Conservation (phyloP, 192 early-diverging fungal genomes). For the Backusella mclennaniae region DNA sequence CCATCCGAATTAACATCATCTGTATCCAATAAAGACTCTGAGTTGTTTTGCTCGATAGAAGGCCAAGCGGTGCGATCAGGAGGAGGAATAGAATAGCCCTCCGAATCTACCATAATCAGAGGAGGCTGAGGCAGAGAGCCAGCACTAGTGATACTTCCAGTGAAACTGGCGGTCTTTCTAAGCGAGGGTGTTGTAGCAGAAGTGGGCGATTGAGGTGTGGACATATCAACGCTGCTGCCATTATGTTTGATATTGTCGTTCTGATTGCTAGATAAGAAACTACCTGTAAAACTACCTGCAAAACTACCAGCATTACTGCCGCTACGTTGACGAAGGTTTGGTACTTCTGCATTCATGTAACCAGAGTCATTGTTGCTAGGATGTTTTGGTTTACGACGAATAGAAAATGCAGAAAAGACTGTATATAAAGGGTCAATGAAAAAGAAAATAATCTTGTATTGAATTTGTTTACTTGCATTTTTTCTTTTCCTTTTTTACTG, state of each 20-base stretch:
- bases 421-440: neutral
- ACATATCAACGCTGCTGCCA: neutral
- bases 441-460: neutral
- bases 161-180: constrained; percentile 15
- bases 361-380: neutral
- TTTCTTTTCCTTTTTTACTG: constrained; percentile 7
- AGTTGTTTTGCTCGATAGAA: constrained; percentile 1
- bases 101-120: constrained; percentile 41
- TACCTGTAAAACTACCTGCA: constrained; percentile 1
- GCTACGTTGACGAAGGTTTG: neutral
- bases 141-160: constrained; percentile 11
- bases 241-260: neutral
- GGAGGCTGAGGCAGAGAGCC: constrained; percentile 20
- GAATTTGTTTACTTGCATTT: constrained; percentile 1
- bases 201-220: neutral
- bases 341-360: neutral
- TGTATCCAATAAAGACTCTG: constrained; percentile 15
- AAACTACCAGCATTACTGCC: constrained; percentile 12
- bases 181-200: constrained; percentile 2
- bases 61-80: constrained; percentile 42
- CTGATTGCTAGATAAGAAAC: neutral
- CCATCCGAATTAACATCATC: constrained; percentile 16
- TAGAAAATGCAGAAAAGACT: constrained; percentile 23
- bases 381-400: constrained; percentile 23
- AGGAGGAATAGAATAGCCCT: constrained; percentile 55